Percentiles rank a stretch among this genome's conserved stretches.
These are phyloP conservation scores for Aegilops bicornis DNA, from an alignment of 176 grass and related monocot species.

Conservation along the genomic window DNA sequence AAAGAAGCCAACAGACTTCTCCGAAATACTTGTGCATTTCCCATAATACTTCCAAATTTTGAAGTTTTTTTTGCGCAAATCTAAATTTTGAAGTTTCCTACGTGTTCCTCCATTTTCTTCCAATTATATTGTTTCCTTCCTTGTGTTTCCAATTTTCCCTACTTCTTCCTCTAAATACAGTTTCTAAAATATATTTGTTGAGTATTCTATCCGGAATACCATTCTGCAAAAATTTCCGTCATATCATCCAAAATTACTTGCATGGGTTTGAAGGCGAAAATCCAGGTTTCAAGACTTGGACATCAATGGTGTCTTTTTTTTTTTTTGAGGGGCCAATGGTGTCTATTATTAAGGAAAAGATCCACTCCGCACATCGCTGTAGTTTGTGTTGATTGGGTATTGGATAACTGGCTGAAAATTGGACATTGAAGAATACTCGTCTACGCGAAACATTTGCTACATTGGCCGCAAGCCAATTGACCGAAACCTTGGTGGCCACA, in stretches of 20 bases:
- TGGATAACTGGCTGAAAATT: background rate
- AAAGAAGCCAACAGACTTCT: background rate
- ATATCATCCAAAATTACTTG: background rate
- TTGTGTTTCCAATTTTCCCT: background rate
- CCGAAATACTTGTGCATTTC: background rate
- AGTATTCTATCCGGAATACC: background rate
- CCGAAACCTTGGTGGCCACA: slow-evolving; percentile 23
- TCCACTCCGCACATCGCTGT: background rate
- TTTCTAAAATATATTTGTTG: background rate
- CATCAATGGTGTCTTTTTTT: background rate
- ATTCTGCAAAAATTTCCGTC: background rate
- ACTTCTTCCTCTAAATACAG: background rate
- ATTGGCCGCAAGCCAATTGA: slow-evolving; percentile 25
- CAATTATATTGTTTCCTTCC: background rate
- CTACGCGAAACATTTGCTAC: background rate
- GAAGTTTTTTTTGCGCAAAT: no score
- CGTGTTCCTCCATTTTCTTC: background rate
- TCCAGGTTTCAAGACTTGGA: background rate
- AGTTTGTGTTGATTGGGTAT: background rate
- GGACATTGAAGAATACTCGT: background rate
- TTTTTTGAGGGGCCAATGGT: background rate
- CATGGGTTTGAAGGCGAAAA: no score
- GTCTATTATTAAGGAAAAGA: background rate
- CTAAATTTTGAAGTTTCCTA: background rate
- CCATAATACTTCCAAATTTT: background rate